Percentiles rank a stretch among this genome's conserved stretches.
phyloP scores from a whole-genome alignment of 2,329 filamentous ascomycete species.

The Chalaropsis thielavioides region DNA sequence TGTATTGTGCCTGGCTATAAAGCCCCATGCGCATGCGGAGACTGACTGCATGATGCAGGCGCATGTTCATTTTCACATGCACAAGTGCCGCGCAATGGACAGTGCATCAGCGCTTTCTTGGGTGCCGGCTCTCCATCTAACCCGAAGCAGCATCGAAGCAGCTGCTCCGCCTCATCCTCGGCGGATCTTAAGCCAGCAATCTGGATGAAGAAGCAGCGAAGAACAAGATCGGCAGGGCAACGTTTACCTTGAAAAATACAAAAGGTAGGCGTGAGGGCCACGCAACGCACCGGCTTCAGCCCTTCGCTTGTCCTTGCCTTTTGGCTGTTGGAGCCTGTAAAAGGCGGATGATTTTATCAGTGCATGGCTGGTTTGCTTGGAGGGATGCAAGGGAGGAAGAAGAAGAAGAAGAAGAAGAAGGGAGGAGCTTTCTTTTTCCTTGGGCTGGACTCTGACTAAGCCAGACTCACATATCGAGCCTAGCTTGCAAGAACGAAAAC shows the following conservation, averaged over 20 bases:
- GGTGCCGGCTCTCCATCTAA: not conserved
- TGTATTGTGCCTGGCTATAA: not conserved
- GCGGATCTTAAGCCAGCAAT: not conserved
- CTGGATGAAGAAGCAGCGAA: not conserved
- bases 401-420: not conserved
- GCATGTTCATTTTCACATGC: not conserved
- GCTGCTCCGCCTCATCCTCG: not conserved
- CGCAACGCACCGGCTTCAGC: not conserved
- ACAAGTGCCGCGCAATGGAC: not conserved
- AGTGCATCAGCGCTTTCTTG: not conserved
- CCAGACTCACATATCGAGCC: not conserved
- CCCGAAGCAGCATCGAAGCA: not conserved
- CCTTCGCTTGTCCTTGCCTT: not conserved
- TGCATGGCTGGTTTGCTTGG: not conserved
- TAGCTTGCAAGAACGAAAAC: not conserved
- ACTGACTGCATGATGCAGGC: not conserved
- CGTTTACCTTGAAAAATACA: not conserved
- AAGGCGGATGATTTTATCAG: not conserved
- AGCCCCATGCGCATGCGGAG: not conserved
- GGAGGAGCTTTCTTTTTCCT: not conserved
- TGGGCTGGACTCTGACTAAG: not conserved
- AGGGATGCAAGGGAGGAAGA: not conserved
- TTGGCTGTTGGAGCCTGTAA: not conserved
- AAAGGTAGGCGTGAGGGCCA: not conserved
- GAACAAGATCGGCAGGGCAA: conserved; percentile 3